Evolutionary conservation across 306 rosid species (phyloP), one percentile per base, ranked within the genome.

Genomic region (Elaeagnus macrophylla): DNA sequence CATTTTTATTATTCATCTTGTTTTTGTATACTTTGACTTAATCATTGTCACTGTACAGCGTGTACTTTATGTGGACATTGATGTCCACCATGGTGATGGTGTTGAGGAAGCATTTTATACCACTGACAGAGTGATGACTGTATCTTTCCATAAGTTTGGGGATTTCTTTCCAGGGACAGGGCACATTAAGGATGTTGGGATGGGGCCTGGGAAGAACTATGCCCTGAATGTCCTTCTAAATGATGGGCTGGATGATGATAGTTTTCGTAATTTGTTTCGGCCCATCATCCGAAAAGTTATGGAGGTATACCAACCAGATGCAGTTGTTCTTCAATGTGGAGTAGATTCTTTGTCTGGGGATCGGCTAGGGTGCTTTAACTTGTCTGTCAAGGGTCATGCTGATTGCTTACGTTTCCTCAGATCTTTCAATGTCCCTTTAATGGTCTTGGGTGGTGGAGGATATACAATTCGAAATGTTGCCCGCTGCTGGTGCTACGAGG

Each of bases 11-110:
- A 44, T 12, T 44, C 5, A 51, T 51, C 8, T 13, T 56, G 48
- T 37, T 15, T 57, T 13, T 11, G 0, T 1, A 37, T 10, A 48
- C 19, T 55, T 39, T 47, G n/a, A n/a, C n/a, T 50, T 53, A 40
- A 41, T 68, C 37, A 48, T 16, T 77, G 55, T 60, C 51, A 15
- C 58, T 50, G 54, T 46, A 20, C 81, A 89, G 97, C 97, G 97
- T 48, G 95, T 89, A 47, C 73, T 89, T 51, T 89, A 86, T 53
- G 75, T 83, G 42, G 95, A 86, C 58, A 83, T 86, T 60, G 95
- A 86, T 62, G 95, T 86, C 37, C 95, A 89, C 72, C 97, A 89
- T n/a, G 97, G 97, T 20, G 97, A 89, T 65, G 97, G 97, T 13
- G 97, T 89, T 47, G 97, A 89, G 75, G 95, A 89, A 73, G 97